phyloP scores from a whole-genome alignment of 257 asterid species.

The Plectranthus barbatus region DNA sequence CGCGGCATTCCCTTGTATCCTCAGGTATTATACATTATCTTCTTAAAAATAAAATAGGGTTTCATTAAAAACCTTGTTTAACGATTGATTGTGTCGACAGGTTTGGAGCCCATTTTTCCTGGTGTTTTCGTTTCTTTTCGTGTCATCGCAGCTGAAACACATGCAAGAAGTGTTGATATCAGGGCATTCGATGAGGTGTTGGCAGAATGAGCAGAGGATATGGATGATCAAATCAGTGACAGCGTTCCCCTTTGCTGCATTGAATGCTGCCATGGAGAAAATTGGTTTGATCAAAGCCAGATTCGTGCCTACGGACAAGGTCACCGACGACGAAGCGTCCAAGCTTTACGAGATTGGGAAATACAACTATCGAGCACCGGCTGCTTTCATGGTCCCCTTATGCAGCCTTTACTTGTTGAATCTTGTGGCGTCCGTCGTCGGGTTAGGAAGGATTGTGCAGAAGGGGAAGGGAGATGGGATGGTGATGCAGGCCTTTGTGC shows the following conservation, averaged over 20 bases:
- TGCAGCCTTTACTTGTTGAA: conserved; percentile 42
- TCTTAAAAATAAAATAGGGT: too few relatives aligned
- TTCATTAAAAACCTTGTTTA: too few relatives aligned
- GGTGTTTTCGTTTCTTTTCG: conserved; percentile 31
- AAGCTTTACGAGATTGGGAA: conserved; percentile 37
- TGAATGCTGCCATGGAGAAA: conserved; percentile 31
- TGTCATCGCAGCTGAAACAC: conserved; percentile 42
- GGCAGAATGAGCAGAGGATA: conserved; percentile 47
- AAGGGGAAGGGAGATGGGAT: conserved; percentile 12
- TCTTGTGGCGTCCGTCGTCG: conserved; percentile 28
- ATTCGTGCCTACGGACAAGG: conserved; percentile 57
- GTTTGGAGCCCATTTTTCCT: conserved; percentile 42
- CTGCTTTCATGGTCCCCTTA: conserved; percentile 35
- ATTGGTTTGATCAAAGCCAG: conserved; percentile 37
- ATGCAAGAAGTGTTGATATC: conserved; percentile 35
- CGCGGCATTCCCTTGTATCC: conserved; percentile 39
- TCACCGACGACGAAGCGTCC: conserved; percentile 28
- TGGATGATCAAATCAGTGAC: conserved; percentile 60
- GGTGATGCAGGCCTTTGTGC: conserved; percentile 29
- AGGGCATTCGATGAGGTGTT: conserved; percentile 38
- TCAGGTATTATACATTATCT: too few relatives aligned
- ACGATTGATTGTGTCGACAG: conserved; percentile 19
- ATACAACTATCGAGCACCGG: conserved; percentile 43
- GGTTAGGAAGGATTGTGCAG: conserved; percentile 16
- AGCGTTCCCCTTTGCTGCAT: conserved; percentile 42